Percentiles rank a stretch among this genome's conserved stretches.
Evolutionary conservation across 495 filamentous ascomycete genomes (phyloP).

Genomic region (Tetracladium marchalianum): DNA sequence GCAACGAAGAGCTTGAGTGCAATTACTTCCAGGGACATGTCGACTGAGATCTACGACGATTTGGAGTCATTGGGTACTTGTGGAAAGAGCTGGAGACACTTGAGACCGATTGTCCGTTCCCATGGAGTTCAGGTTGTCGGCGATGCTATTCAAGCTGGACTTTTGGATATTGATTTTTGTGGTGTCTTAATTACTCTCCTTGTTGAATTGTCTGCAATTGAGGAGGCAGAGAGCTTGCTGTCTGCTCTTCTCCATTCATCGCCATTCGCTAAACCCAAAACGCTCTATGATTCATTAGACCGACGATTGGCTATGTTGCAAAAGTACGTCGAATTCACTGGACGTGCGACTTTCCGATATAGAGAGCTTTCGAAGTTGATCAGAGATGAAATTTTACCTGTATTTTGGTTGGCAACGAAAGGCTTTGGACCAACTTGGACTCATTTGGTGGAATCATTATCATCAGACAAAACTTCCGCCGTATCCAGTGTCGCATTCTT

Average conservation of each 20-base stretch:
- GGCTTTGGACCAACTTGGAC: slow-evolving; percentile 30
- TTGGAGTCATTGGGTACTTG: slow-evolving; percentile 49
- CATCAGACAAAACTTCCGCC: slow-evolving; percentile 18
- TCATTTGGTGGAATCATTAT: slow-evolving; percentile 21
- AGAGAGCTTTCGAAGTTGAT: slow-evolving; percentile 28
- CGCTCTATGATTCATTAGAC: slow-evolving; percentile 18
- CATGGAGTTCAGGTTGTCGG: slow-evolving; percentile 54
- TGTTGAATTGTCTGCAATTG: slow-evolving; percentile 21
- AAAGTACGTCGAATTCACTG: slow-evolving; percentile 19
- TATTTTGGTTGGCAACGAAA: slow-evolving; percentile 33
- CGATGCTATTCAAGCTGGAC: slow-evolving; percentile 40
- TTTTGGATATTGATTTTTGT: slow-evolving; percentile 30
- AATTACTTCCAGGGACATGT: slow-evolving; percentile 26
- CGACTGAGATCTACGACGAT: slow-evolving; percentile 52
- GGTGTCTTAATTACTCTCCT: slow-evolving; percentile 33
- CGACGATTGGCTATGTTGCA: slow-evolving; percentile 19
- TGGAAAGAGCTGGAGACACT: slow-evolving; percentile 51
- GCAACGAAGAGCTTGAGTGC: slow-evolving; percentile 33
- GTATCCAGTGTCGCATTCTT: slow-evolving; percentile 28
- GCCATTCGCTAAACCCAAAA: slow-evolving; percentile 27
- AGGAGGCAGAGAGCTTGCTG: slow-evolving; percentile 33
- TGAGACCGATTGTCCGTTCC: slow-evolving; percentile 54
- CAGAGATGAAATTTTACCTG: slow-evolving; percentile 23
- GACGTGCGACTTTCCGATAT: slow-evolving; percentile 20
- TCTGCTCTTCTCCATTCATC: slow-evolving; percentile 21